A percentile compares a stretch with the other conserved stretches of the same genome.
phyloP scores from a whole-genome alignment of 108 stramenopile genomes.

The Pseudonitzschia delicatissima region DNA sequence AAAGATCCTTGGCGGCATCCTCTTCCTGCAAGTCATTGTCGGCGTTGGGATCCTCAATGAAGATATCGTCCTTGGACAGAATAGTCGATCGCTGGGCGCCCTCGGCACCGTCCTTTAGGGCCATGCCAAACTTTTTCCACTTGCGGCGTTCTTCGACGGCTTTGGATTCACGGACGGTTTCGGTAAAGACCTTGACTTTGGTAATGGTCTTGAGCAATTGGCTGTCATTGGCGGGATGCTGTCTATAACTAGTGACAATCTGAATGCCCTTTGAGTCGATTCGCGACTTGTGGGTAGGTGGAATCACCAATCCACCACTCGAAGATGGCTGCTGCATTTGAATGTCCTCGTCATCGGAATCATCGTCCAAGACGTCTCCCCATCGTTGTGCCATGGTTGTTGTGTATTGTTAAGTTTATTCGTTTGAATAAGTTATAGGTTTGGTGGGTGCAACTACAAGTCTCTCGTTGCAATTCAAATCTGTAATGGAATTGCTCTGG shows the following conservation, averaged over 20 bases:
- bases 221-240: conserved; percentile 62
- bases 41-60: conserved; percentile 84
- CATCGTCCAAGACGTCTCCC: conserved; percentile 53
- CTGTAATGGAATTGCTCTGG: not conserved
- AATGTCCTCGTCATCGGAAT: conserved; percentile 46
- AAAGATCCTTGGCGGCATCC: conserved; percentile 68
- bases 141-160: conserved; percentile 65
- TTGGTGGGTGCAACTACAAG: conserved; percentile 2
- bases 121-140: conserved; percentile 87
- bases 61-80: conserved; percentile 75
- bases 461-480: not conserved
- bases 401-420: conserved; percentile 2
- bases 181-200: conserved; percentile 58
- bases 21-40: conserved; percentile 88
- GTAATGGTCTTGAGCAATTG: conserved; percentile 76
- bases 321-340: not conserved
- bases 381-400: conserved; percentile 45
- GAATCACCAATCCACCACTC: conserved; percentile 50
- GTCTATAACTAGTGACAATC: conserved; percentile 77
- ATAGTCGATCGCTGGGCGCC: conserved; percentile 62
- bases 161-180: conserved; percentile 56
- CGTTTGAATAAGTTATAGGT: too few relatives aligned
- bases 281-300: conserved; percentile 81
- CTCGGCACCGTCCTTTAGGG: conserved; percentile 63
- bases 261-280: conserved; percentile 84